Evolutionary conservation across 495 filamentous ascomycete species (phyloP).

Genomic region (Aspergillus hancockii): DNA sequence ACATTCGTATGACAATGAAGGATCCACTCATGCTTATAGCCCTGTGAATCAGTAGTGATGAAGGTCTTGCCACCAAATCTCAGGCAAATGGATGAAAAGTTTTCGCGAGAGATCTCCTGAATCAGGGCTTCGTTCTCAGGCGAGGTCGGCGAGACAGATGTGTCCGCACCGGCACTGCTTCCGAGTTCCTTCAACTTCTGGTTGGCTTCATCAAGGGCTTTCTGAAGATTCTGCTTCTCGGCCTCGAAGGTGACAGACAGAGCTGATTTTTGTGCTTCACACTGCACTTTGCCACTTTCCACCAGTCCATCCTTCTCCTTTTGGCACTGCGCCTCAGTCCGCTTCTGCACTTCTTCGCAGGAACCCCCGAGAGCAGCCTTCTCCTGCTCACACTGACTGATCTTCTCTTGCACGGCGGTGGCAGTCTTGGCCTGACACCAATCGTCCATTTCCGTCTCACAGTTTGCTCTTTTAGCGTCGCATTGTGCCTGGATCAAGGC

Average conservation of each 20-base stretch:
- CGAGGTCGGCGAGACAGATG: neutral
- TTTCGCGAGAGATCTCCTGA: slow-evolving; percentile 2
- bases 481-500: neutral
- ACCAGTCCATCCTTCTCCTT: too few species aligned
- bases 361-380: neutral
- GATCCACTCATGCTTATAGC: slow-evolving; percentile 1
- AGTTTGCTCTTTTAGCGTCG: too few species aligned
- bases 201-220: slow-evolving; percentile 3
- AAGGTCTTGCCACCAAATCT: neutral
- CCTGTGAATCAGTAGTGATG: neutral
- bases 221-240: neutral
- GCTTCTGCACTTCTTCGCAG: too few species aligned
- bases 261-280: neutral
- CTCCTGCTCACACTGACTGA: neutral
- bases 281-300: neutral
- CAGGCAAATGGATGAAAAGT: neutral
- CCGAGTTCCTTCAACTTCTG: slow-evolving; percentile 1
- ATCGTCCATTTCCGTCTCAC: neutral
- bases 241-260: neutral
- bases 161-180: neutral
- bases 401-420: too few species aligned
- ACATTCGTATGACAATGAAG: neutral
- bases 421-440: neutral
- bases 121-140: neutral
- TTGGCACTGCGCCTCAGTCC: too few species aligned